These are phyloP conservation scores for Cucurbita pepo DNA, from an alignment of 306 rosid genomes.

Conservation along the genomic window DNA sequence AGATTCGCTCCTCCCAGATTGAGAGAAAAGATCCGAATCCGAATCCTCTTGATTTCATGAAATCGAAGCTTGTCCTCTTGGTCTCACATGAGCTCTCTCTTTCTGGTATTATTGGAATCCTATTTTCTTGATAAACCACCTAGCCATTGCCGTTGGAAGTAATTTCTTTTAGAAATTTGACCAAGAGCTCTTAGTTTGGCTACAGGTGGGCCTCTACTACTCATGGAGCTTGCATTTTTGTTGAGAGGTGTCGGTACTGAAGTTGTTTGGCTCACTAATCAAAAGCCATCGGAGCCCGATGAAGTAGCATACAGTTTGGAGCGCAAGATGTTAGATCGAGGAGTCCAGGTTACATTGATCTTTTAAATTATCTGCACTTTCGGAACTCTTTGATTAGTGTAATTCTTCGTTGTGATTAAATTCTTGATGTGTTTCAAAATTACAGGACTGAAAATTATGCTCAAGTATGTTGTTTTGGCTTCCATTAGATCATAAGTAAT, in stretches of 20 bases:
- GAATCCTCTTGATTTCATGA: conserved; percentile 53
- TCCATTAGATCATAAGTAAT: neutral
- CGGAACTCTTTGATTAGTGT: neutral
- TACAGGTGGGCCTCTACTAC: conserved; percentile 57
- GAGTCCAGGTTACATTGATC: conserved; percentile 42
- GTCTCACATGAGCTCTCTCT: conserved; percentile 79
- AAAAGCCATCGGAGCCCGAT: conserved; percentile 34
- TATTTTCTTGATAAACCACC: neutral
- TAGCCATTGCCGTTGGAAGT: neutral
- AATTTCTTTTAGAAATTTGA: neutral
- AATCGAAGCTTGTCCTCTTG: conserved; percentile 72
- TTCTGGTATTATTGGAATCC: conserved; percentile 31
- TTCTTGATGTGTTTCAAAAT: neutral
- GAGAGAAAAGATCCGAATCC: conserved; percentile 14
- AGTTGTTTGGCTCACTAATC: conserved; percentile 65
- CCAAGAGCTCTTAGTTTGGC: neutral
- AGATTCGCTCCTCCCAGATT: conserved; percentile 17
- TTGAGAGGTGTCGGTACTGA: conserved; percentile 59
- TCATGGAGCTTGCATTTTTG: conserved; percentile 71
- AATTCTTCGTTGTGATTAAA: neutral
- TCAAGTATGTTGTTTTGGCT: neutral
- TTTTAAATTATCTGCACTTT: neutral
- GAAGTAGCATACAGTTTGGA: conserved; percentile 53
- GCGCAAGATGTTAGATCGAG: conserved; percentile 59
- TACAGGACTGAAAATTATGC: neutral